Percentiles rank a stretch among this genome's conserved stretches.
Conservation (phyloP, 106 monocot species). For the Dioscorea zingiberensis region DNA sequence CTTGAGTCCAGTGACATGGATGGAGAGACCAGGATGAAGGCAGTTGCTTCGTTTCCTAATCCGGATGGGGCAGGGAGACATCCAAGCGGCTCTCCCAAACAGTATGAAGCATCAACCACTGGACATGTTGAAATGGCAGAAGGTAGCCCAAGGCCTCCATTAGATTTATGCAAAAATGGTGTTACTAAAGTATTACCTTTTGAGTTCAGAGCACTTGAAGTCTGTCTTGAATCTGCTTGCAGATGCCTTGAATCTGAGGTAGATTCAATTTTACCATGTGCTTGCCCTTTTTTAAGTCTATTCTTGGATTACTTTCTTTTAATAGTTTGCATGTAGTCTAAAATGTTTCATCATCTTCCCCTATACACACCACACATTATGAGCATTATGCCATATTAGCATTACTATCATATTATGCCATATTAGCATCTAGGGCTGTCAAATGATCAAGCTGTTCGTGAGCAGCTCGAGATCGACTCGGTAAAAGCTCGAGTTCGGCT, state of each 20-base stretch:
- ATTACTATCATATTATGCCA: too few species aligned
- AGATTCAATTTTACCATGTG: too few species aligned
- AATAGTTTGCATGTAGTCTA: too few species aligned
- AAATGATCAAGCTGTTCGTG: too few species aligned
- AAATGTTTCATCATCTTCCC: too few species aligned
- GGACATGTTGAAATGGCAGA: conserved; percentile 1
- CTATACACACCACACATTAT: too few species aligned
- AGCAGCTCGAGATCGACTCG: too few species aligned
- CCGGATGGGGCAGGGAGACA: conserved; percentile 1
- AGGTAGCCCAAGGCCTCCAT: conserved; percentile 7
- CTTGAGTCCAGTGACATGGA: conserved; percentile 13
- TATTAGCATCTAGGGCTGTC: too few species aligned
- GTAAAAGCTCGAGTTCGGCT: too few species aligned
- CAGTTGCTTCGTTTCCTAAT: conserved; percentile 12
- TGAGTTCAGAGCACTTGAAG: conserved; percentile 33
- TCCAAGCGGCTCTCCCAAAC: background rate
- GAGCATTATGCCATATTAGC: too few species aligned
- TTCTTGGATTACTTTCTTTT: too few species aligned
- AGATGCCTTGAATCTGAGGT: conserved; percentile 36
- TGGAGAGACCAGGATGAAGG: conserved; percentile 10
- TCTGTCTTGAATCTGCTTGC: conserved; percentile 38
- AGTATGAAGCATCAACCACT: background rate
- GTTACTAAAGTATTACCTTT: conserved; percentile 23
- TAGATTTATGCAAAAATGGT: conserved; percentile 6
- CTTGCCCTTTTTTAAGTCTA: too few species aligned